Evolutionary conservation across 106 monocot species (phyloP), one percentile per base, ranked within the genome.

Genomic region (Xerophyta viscosa): DNA sequence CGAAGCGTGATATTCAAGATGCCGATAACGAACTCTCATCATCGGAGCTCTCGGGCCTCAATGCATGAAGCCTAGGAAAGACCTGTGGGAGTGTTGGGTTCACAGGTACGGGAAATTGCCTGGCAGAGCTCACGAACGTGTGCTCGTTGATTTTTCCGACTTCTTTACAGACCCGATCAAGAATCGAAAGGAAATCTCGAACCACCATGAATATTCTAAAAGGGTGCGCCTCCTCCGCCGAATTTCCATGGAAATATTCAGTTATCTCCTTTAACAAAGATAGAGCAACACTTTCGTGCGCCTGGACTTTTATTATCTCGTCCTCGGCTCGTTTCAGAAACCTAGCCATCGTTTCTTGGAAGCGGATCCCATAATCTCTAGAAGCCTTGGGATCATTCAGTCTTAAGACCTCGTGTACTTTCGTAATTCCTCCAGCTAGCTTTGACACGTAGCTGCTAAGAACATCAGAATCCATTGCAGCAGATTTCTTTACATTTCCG

Each of bases 141-240:
- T 55, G 37, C 19, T 83, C 77, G 19, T 71, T 83, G n/a, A 79
- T 68, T 49, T 62, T 83, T 33, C 77, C 77, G 2, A 92, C 87
- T 46, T 92, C 92, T 37, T 80, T 92, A 52, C 92, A 92, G 2
- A 92, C 82, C 44, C 52, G 74, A 50, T 92, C 92, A 33, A 92
- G 79, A 31, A 69, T 56, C 2, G 79, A 59, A 5, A 92, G 64
- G 36, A 92, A 92, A 55, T 92, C 92, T 45, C 92, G 70, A 6
- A 87, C 87, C 50, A 92, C 87, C 79, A 92, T 73, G 71, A 92
- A 92, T 17, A 92, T 87, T 31, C 87, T 76, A 27, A 92, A 79
- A 0, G 92, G 92, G 39, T 93, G 92, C 21, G 82, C 79, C 56
- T 92, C 92, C 52, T 87, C 80, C 0, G 71, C 79, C 0, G 87